These are phyloP conservation scores for Neofusicoccum parvum DNA, from an alignment of 2,329 filamentous ascomycete genomes.

Conservation along the genomic window DNA sequence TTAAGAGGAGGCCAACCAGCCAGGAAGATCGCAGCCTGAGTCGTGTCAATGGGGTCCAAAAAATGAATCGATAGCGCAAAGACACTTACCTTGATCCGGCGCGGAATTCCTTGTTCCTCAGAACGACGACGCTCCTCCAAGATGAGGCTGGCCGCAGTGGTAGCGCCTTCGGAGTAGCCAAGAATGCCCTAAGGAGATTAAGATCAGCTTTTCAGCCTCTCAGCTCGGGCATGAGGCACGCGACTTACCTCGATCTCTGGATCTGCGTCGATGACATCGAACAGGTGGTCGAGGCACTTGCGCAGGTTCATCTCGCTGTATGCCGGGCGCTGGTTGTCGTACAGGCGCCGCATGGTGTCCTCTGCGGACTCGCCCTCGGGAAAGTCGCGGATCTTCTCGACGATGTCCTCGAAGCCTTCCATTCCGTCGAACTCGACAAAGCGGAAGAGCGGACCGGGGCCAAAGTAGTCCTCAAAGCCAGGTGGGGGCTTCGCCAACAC, in stretches of 20 bases:
- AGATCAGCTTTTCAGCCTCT: background rate
- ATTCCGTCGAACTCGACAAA: slow-evolving; percentile 52
- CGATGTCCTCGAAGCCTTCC: slow-evolving; percentile 46
- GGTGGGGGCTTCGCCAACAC: slow-evolving; percentile 54
- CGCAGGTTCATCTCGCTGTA: slow-evolving; percentile 29
- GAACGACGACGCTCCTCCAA: slow-evolving; percentile 51
- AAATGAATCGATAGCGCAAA: no score
- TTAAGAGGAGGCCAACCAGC: slow-evolving; percentile 49
- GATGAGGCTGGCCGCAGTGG: slow-evolving; percentile 55
- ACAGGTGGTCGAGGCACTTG: slow-evolving; percentile 35
- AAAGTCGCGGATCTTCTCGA: slow-evolving; percentile 58
- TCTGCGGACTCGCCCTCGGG: slow-evolving; percentile 56
- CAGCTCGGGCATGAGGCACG: background rate
- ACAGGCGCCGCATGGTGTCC: slow-evolving; percentile 58
- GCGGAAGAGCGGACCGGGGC: slow-evolving; percentile 57
- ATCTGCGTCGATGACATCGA: slow-evolving; percentile 50
- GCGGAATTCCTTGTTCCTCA: slow-evolving; percentile 37
- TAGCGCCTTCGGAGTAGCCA: slow-evolving; percentile 64
- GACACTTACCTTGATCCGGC: background rate
- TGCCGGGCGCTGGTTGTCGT: slow-evolving; percentile 40
- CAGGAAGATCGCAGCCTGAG: slow-evolving; percentile 53
- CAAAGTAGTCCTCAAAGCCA: slow-evolving; percentile 61
- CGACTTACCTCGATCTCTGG: slow-evolving; percentile 27
- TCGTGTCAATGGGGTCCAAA: slow-evolving; percentile 5
- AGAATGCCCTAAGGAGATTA: slow-evolving; percentile 56